Evolutionary conservation across 371 early-diverging fungal genomes (phyloP), one percentile per base, ranked within the genome.

Genomic region (Mortierella sp.): DNA sequence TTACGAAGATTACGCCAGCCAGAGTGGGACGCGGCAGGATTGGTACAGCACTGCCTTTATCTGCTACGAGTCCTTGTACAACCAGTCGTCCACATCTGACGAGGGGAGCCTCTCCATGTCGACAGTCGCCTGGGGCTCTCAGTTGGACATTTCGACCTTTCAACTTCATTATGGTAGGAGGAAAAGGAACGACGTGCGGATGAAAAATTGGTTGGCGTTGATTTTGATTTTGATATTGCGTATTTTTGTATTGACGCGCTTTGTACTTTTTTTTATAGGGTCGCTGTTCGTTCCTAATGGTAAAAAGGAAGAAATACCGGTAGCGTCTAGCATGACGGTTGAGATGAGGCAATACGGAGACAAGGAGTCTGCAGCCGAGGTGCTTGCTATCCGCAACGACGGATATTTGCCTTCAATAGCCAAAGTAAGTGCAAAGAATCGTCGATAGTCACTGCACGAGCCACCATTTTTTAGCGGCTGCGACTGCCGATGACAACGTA

Each of bases 271-370:
- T 16, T 35, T 32, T 18, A 6, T 70, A 84, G 84, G 84, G 4
- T 84, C 84, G 3, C 54, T 32, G 5, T 84, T 78, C 29, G 46
- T 41, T 0, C 72, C 81, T 6, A 43, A 32, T 7, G 21, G 55
- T 1, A 10, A 55, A 24, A 51, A 0, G 2, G 44, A 41, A 0
- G 63, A 24, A 2, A 41, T 35, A 32, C 81, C 82, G 3, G 75
- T 82, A 1, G 76, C 74, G 2, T 82, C 82, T 5, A 76, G 82
- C 27, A 51, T 81, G 49, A 82, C 82, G 41, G 86, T 82, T 4
- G 75, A 81, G 46, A 82, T 82, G 79, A 70, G 82, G 18, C 73
- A 79, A 35, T 85, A 85, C 72, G 86, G 86, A 41, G 86, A 85
- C 48, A 81, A 79, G 27, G 82, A 81, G 8, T 82, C 86, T 18